Conservation (phyloP, 1,284 basidiomycete genomes). For the Amylostereum areolatum region DNA sequence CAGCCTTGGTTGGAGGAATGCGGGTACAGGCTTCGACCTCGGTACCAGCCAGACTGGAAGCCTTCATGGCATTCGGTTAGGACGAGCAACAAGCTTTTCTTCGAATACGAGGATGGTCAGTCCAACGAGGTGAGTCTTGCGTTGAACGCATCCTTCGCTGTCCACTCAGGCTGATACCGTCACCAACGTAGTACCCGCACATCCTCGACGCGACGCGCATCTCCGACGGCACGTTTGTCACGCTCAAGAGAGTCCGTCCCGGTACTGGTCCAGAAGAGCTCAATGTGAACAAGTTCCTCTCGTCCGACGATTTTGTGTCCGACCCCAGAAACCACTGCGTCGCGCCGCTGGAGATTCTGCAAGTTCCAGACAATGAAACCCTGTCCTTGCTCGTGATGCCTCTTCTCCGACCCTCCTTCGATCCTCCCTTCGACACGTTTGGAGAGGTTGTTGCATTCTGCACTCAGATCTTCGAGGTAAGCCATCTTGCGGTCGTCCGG, state of each 20-base stretch:
- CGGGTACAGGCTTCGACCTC: slow-evolving; percentile 20
- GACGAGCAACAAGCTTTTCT: not conserved
- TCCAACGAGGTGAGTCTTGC: not conserved
- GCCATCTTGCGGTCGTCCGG: not conserved
- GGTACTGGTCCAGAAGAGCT: slow-evolving; percentile 12
- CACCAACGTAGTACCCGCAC: not conserved
- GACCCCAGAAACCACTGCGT: slow-evolving; percentile 23
- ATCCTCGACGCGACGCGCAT: slow-evolving; percentile 16
- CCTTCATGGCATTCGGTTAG: slow-evolving; percentile 20
- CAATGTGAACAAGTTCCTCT: slow-evolving; percentile 15
- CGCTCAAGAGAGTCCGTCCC: slow-evolving; percentile 14
- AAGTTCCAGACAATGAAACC: slow-evolving; percentile 10
- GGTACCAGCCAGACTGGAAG: slow-evolving; percentile 19
- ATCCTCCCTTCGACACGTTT: slow-evolving; percentile 18
- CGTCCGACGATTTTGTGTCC: slow-evolving; percentile 9
- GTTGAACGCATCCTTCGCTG: not conserved
- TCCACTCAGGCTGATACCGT: too few relatives aligned
- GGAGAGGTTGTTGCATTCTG: slow-evolving; percentile 24
- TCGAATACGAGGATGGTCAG: slow-evolving; percentile 15
- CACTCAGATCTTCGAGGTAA: slow-evolving; percentile 23
- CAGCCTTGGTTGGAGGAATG: slow-evolving; percentile 13
- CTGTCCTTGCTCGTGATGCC: slow-evolving; percentile 20
- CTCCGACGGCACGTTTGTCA: slow-evolving; percentile 14
- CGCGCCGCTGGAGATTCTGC: slow-evolving; percentile 17
- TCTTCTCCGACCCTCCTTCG: slow-evolving; percentile 13